Percentiles rank a stretch among this genome's conserved stretches.
Conservation (phyloP, 108 stramenopile genomes). For the Fragilaria crotonensis region DNA sequence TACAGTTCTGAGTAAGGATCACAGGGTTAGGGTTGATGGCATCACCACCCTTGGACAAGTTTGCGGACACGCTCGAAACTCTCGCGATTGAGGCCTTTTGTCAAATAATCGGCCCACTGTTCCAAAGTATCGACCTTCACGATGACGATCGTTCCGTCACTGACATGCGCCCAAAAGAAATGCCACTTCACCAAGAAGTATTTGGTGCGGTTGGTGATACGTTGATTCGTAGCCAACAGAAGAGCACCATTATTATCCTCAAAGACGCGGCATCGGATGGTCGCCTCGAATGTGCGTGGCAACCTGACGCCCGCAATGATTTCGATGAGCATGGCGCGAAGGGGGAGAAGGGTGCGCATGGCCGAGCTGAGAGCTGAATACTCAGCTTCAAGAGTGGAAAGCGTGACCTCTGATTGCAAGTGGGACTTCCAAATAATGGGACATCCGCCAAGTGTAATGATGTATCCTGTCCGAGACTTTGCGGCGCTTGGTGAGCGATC, state of each 20-base stretch:
- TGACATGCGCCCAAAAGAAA: too few relatives aligned
- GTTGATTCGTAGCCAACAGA: too few relatives aligned
- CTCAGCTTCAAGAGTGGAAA: conserved; percentile 29
- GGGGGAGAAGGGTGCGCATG: conserved; percentile 18
- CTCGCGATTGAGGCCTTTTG: conserved; percentile 24
- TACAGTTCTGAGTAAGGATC: too few relatives aligned
- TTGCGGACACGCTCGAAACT: too few relatives aligned
- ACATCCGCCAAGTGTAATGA: conserved; percentile 19
- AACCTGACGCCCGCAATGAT: conserved; percentile 10
- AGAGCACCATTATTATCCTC: too few relatives aligned
- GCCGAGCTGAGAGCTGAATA: too few relatives aligned
- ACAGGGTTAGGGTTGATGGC: too few relatives aligned
- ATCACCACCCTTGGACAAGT: too few relatives aligned
- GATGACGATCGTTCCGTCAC: conserved; percentile 11
- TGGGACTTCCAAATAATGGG: conserved; percentile 34
- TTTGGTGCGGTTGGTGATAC: too few relatives aligned
- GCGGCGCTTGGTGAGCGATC: conserved; percentile 15
- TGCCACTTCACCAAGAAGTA: too few relatives aligned
- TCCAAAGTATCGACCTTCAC: too few relatives aligned
- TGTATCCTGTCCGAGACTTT: conserved; percentile 33
- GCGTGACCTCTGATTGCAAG: conserved; percentile 34
- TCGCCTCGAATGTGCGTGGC: background rate
- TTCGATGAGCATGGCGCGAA: conserved; percentile 8
- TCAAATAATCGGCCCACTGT: conserved; percentile 29
- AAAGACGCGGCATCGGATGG: conserved; percentile 6